Evolutionary conservation across 2,329 filamentous ascomycete genomes (phyloP), one percentile per base, ranked within the genome.

Genomic region (Colletotrichum chrysophilum): DNA sequence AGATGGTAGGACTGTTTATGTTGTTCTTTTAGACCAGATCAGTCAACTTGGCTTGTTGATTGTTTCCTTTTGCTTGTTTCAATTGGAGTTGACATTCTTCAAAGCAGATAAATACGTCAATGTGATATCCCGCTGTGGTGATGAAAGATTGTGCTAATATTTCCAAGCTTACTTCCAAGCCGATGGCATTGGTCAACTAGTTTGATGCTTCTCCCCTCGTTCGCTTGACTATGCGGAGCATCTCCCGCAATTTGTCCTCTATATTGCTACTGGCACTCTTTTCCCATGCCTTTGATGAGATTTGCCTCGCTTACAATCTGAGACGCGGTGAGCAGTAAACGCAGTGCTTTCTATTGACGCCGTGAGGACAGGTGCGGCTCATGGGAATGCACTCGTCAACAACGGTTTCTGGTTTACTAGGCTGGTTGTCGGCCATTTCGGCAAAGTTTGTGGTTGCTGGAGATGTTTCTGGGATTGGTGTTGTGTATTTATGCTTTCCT

Each of bases 251-350:
- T 28, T 36, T 36, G 5, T 62, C 58, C 12, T 24, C 4, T n/a
- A 16, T 4, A 10, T 34, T 34, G 30, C 28, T 7, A 24, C 26
- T 62, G 4, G 30, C 18, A 34, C 58, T 62, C 58, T 36, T 61
- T 12, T 18, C 28, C 3, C 26, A 12, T 28, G 3, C 5, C 10
- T 18, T 58, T 1, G 16, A 12, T 12, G 14, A 24, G 13, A 2
- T 18, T 14, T 21, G 28, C n/a, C 7, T 36, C 4, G 24, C 4
- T 12, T 28, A 70, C 9, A 70, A 36, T 16, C 30, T 48, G 7
- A 70, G 67, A 13, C n/a, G 60, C 6, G 55, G 55, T 14, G 67
- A 70, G 32, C 67, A 70, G 14, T 70, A 70, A 26, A 43, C 52
- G 6, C 67, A 70, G 4, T 36, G 60, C 24, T 70, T 26, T 6